Evolutionary conservation across 2,329 filamentous ascomycete species (phyloP).

Genomic region (Neocucurbitaria cava): DNA sequence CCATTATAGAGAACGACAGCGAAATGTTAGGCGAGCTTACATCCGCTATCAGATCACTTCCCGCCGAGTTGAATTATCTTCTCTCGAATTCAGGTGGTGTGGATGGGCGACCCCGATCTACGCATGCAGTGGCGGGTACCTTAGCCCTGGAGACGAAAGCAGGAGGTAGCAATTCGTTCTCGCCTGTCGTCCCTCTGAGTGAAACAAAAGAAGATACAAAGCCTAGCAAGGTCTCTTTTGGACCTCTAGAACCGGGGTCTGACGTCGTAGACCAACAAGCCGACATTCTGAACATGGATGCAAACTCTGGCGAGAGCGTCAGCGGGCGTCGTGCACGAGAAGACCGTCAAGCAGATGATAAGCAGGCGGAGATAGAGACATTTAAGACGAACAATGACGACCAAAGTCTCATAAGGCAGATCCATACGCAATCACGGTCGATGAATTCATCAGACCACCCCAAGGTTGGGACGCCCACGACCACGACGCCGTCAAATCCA

Average conservation of each 20-base stretch:
- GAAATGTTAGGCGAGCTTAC: no score
- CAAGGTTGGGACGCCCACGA: background rate
- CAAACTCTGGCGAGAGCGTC: background rate
- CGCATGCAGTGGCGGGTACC: no score
- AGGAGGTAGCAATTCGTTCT: background rate
- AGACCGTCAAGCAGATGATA: background rate
- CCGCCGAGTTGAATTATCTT: background rate
- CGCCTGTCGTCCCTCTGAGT: background rate
- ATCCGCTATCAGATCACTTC: background rate
- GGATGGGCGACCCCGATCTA: no score
- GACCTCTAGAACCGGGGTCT: background rate
- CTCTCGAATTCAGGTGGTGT: background rate
- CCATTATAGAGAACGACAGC: background rate
- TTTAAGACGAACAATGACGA: constrained; percentile 10
- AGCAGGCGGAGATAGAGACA: background rate
- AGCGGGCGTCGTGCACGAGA: no score
- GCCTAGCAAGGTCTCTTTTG: background rate
- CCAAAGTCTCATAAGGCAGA: constrained; percentile 16
- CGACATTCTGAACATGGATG: background rate
- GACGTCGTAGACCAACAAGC: background rate
- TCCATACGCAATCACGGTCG: constrained; percentile 21
- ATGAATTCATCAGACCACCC: constrained; percentile 17
- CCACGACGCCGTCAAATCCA: background rate
- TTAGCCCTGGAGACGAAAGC: background rate
- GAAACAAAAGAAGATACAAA: background rate